A percentile compares a stretch with the other conserved stretches of the same genome.
phyloP scores from a whole-genome alignment of 768 basidiomycete species.

The Sistotremastrum suecicum region DNA sequence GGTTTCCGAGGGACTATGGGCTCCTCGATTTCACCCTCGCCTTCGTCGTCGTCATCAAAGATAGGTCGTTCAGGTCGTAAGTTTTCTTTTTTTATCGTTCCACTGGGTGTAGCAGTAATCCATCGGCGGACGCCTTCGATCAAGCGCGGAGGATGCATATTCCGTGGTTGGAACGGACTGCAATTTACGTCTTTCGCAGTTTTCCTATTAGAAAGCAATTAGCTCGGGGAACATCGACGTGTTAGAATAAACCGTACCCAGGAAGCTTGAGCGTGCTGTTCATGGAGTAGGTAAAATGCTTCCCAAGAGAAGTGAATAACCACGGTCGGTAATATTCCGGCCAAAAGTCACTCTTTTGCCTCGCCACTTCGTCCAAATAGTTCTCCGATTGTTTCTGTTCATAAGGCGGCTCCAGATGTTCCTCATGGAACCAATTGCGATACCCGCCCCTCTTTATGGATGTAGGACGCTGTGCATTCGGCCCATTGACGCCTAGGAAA shows the following conservation, averaged over 20 bases:
- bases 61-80: background rate
- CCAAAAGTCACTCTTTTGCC: constrained; percentile 63
- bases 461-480: constrained; percentile 33
- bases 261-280: constrained; percentile 76
- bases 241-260: constrained; percentile 33
- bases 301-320: constrained; percentile 70
- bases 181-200: constrained; percentile 49
- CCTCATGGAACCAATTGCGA: constrained; percentile 71
- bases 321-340: constrained; percentile 78
- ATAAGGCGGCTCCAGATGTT: constrained; percentile 57
- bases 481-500: constrained; percentile 62
- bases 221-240: background rate
- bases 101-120: constrained; percentile 37
- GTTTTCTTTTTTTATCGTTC: background rate
- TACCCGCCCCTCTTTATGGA: constrained; percentile 56
- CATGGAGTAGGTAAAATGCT: constrained; percentile 90
- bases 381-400: constrained; percentile 47
- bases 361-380: constrained; percentile 46
- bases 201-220: constrained; percentile 32
- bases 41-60: constrained; percentile 7
- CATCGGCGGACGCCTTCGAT: constrained; percentile 70
- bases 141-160: constrained; percentile 30
- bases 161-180: constrained; percentile 64
- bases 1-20: constrained; percentile 4
- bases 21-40: constrained; percentile 10